Base-by-base conservation (phyloP, 2,329 filamentous ascomycete genomes). In the Ceratocystis papillata region DNA sequence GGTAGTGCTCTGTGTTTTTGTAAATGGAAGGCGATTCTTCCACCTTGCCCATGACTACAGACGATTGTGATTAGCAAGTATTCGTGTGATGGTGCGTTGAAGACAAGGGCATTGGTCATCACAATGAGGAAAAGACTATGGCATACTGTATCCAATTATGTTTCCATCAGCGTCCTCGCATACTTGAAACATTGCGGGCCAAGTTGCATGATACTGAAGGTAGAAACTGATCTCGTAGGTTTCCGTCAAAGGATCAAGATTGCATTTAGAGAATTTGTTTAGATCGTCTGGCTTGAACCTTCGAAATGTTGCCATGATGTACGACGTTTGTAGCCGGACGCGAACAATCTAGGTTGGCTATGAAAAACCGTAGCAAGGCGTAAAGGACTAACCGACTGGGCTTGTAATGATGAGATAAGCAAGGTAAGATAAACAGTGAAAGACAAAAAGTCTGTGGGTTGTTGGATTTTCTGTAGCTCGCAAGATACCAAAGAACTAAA, bases 171-270 rank as follows among this genome's bases (percentile, higher is more conserved):
- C 82, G 70, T 93, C 90, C 74, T 96, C 90, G 68, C 95, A 90
- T 17, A 96, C 89, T 73, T 90, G 90, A 78, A 96, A 97, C 55
- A 97, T 83, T 30, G 91, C 87, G 1, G 94, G 94, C 94, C 94
- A 99, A 80, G 89, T 90, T 64, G 91, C 90, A 70, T 96, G 86
- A 77, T 99, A 99, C 73, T 95, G 89, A 68, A 96, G 84, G 78
- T 99, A 99, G 79, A 97, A 99, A 69, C 86, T 84, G 70, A 96
- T 83, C 75, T 96, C 91, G 79, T 97, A 99, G 66, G 95, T 97
- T 78, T 99, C 94, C n/a, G 94, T 97, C 69, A 96, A 81, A 50
- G 90, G 90, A 74, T 99, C 94, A 69, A 99, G 86, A 74, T 99
- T 99, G 77, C 92, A 96, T 70, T 91, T 87, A 71, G 95, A 96